Base-by-base conservation (phyloP, 306 rosid species). In the Mimosa bimucronata region DNA sequence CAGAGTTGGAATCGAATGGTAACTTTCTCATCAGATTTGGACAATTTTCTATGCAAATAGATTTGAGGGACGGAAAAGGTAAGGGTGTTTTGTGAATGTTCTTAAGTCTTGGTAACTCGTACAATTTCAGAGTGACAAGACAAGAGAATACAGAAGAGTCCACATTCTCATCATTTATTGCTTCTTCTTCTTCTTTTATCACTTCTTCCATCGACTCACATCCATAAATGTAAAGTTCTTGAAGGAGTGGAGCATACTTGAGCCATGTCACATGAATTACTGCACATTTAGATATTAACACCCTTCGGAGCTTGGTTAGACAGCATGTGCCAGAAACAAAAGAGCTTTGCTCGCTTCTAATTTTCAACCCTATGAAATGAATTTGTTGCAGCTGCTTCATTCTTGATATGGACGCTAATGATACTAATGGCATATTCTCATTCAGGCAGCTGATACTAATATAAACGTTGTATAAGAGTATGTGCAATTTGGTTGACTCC, bases 361-460 rank as follows among this genome's bases (percentile, higher is more conserved):
- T 29, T 0, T 3, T 4, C 72, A 66, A 2, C 0, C 2, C 0
- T 18, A 0, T 0, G 14, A 34, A 34, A 7, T 0, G 0, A 34
- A 66, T 8, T 18, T 0, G 0, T 0, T 1, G 71, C 15, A 66
- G 9, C 6, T 37, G 26, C 48, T 38, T 37, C 46, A 66, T 34
- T 37, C 8, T 10, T 66, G 46, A 37, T 18, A 66, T 6, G 45
- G 14, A 65, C 37, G 45, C 26, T 8, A 31, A 1, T 40, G 44
- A 31, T 34, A 37, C 9, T 38, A 19, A 66, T 7, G 45, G 16
- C 16, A 8, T 18, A 6, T 34, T 1, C 0, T 41, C 10, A 41
- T 5, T 5, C 3, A 0, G 1, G 12, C 1, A 6, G 23, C n/a
- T n/a, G 2, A 6, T 21, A 1, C 10, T 0, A 6, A 29, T 19